phyloP scores from a whole-genome alignment of 2,329 filamentous ascomycete species.

The Epichloe sibirici region DNA sequence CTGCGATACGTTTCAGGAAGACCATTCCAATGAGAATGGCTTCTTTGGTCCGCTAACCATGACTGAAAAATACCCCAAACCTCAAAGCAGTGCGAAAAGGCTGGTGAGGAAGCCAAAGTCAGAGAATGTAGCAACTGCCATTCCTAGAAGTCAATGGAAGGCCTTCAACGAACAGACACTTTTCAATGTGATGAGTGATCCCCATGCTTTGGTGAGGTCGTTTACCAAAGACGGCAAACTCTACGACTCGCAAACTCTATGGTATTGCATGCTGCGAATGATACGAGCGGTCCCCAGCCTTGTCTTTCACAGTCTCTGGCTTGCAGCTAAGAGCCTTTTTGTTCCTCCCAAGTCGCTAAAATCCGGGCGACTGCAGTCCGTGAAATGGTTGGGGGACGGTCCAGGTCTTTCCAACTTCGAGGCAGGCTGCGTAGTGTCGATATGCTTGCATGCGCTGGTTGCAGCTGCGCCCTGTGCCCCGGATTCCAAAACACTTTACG shows the following conservation, averaged over 20 bases:
- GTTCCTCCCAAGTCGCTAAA: slow-evolving; percentile 36
- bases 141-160: slow-evolving; percentile 36
- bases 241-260: slow-evolving; percentile 48
- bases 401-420: slow-evolving; percentile 28
- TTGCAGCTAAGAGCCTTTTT: slow-evolving; percentile 46
- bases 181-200: slow-evolving; percentile 50
- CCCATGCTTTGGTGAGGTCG: slow-evolving; percentile 40
- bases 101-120: slow-evolving; percentile 5
- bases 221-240: slow-evolving; percentile 42
- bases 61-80: slow-evolving; percentile 8
- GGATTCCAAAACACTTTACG: slow-evolving; percentile 36
- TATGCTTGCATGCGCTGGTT: slow-evolving; percentile 51
- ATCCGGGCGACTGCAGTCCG: slow-evolving; percentile 22
- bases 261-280: slow-evolving; percentile 50
- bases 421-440: slow-evolving; percentile 41
- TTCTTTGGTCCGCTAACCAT: slow-evolving; percentile 25
- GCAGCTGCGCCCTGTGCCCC: slow-evolving; percentile 41
- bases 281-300: slow-evolving; percentile 43
- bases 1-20: slow-evolving; percentile 46
- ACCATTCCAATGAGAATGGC: slow-evolving; percentile 39
- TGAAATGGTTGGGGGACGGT: slow-evolving; percentile 3
- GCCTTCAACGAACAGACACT: slow-evolving; percentile 51
- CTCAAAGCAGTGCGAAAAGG: slow-evolving; percentile 4
- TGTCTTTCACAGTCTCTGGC: slow-evolving; percentile 54
- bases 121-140: not conserved